Evolutionary conservation across 1,284 basidiomycete genomes (phyloP), one percentile per base, ranked within the genome.

Genomic region (Cystobasidium pallidum): DNA sequence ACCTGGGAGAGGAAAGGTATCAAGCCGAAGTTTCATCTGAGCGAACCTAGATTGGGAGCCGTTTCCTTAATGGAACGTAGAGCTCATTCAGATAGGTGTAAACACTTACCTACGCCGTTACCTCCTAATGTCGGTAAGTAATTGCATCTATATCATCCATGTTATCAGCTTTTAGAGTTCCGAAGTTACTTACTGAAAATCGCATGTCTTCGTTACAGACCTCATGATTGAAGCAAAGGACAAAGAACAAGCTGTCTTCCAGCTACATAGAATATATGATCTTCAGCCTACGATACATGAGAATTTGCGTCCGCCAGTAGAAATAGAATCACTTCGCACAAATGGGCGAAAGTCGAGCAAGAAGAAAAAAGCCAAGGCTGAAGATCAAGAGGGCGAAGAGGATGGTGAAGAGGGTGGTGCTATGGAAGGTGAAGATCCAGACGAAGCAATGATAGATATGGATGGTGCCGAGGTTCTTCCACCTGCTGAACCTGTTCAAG

Each of bases 161-260:
- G 55, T 34, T 28, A 28, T 26, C 41, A 6, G 36, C 7, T 6
- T 39, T 13, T 28, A 28, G 24, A 67, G n/a, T 15, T 32, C 15
- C 41, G 58, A 26, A 30, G n/a, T n/a, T n/a, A 39, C 15, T 61
- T 36, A 79, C 91, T 86, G 87, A 2, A 85, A 87, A 74, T 88
- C 90, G 76, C 87, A 89, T 83, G 21, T 26, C 39, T 45, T 62
- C 15, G 7, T 58, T 41, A 72, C 78, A 70, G 92, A 95, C 81
- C 80, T 95, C 75, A 95, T 95, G 92, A 91, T 96, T 74, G 93
- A 96, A 84, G 90, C 90, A 8, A 92, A 93, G 80, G 90, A 91
- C 80, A 92, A 94, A 82, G 93, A 95, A 81, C 93, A 95, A 80
- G 92, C 92, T 7, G 92, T 96, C 7, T 85, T 96, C 67, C 87